These are phyloP conservation scores for Cruciata laevipes DNA, from an alignment of 257 asterid genomes.

Conservation along the genomic window DNA sequence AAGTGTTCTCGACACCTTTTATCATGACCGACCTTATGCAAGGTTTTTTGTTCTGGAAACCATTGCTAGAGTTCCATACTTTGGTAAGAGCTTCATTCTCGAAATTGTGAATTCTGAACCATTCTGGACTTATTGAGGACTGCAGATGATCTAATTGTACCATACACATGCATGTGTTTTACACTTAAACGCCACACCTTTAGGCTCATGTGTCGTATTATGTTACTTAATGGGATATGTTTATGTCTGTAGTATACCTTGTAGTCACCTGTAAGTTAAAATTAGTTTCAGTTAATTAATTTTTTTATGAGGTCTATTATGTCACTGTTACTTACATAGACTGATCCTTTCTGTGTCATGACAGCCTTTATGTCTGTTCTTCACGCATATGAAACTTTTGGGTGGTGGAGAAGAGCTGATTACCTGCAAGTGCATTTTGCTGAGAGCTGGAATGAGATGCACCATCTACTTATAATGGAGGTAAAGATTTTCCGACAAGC, in stretches of 20 bases:
- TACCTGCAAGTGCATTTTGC: constrained; percentile 98
- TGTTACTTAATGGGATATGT: background rate
- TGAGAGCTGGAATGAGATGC: constrained; percentile 99
- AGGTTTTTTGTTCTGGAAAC: constrained; percentile 96
- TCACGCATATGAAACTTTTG: constrained; percentile 94
- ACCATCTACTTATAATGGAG: constrained; percentile 98
- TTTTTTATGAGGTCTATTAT: background rate
- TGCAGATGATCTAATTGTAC: background rate
- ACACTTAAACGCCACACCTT: too few relatives aligned
- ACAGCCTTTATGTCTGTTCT: constrained; percentile 96
- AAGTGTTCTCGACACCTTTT: constrained; percentile 77
- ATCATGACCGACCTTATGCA: constrained; percentile 76
- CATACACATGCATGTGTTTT: background rate
- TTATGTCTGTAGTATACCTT: background rate
- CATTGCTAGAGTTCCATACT: constrained; percentile 96
- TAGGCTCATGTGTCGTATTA: background rate
- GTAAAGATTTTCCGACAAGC: constrained; percentile 36
- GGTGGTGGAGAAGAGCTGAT: constrained; percentile 99
- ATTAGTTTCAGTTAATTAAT: background rate
- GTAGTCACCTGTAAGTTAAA: background rate
- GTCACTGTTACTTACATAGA: background rate
- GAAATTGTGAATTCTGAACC: constrained; percentile 3
- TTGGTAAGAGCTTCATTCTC: constrained; percentile 51
- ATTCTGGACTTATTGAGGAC: background rate
- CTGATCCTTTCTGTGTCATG: constrained; percentile 9